Conservation (phyloP, 1,139 yeast genomes). For the Kurtzmaniella quercitrusa region DNA sequence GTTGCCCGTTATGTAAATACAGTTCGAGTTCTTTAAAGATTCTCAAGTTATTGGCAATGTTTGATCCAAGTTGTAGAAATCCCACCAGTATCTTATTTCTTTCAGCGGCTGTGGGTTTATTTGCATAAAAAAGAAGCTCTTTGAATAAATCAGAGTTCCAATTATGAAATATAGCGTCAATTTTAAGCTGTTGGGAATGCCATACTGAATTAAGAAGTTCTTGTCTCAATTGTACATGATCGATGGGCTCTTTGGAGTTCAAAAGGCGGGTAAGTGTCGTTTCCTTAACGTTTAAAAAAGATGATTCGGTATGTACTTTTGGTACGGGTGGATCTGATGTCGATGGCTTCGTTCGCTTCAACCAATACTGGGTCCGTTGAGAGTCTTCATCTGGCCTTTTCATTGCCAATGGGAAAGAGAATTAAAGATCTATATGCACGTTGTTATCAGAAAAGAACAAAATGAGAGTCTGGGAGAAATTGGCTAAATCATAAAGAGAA, state of each 20-base stretch:
- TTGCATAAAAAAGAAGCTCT: slow-evolving; percentile 27
- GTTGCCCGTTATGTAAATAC: slow-evolving; percentile 15
- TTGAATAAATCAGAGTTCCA: slow-evolving; percentile 37
- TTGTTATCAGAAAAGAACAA: neutral
- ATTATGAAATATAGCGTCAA: slow-evolving; percentile 32
- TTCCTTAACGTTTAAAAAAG: neutral
- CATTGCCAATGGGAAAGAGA: neutral
- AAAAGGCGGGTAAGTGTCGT: slow-evolving; percentile 18
- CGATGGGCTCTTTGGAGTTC: slow-evolving; percentile 36
- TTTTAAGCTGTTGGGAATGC: slow-evolving; percentile 33
- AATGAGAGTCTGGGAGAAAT: neutral
- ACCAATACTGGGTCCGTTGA: slow-evolving; percentile 8
- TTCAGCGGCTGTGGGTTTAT: slow-evolving; percentile 10
- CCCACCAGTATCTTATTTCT: slow-evolving; percentile 34
- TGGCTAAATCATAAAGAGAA: too few relatives aligned
- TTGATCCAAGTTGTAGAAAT: slow-evolving; percentile 50
- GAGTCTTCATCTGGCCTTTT: slow-evolving; percentile 8
- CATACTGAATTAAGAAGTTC: slow-evolving; percentile 35
- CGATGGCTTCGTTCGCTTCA: slow-evolving; percentile 4
- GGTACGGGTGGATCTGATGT: neutral
- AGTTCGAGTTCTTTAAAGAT: slow-evolving; percentile 40
- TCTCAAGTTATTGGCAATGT: slow-evolving; percentile 52
- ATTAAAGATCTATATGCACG: neutral
- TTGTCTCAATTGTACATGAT: slow-evolving; percentile 33
- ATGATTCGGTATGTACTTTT: slow-evolving; percentile 2